A percentile compares a stretch with the other conserved stretches of the same genome.
phyloP scores from a whole-genome alignment of 768 basidiomycete species.

The Auricularia sp. region DNA sequence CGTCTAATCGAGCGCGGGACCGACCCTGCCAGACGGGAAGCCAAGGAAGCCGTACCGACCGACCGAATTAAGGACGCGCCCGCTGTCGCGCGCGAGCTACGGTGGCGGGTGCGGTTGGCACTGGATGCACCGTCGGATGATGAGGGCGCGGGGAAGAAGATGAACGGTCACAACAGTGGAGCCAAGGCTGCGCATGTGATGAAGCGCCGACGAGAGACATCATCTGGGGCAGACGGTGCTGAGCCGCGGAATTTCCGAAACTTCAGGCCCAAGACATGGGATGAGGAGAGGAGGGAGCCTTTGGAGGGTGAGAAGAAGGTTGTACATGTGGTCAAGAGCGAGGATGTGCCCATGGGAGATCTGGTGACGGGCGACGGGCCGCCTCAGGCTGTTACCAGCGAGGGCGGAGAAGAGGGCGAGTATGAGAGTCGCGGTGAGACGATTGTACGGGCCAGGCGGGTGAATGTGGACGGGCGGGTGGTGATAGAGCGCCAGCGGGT shows the following conservation, averaged over 20 bases:
- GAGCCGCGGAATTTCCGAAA: conserved; percentile 40
- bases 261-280: conserved; percentile 64
- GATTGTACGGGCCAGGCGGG: not conserved
- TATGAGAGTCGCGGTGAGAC: conserved; percentile 19
- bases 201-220: conserved; percentile 10
- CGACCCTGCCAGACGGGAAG: conserved; percentile 65
- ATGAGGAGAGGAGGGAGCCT: conserved; percentile 35
- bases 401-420: conserved; percentile 43
- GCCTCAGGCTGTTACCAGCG: not conserved
- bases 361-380: not conserved
- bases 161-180: conserved; percentile 19
- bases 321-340: conserved; percentile 18
- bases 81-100: conserved; percentile 71
- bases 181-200: conserved; percentile 15
- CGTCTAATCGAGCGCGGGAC: conserved; percentile 60
- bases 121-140: conserved; percentile 59
- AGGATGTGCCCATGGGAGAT: not conserved
- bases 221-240: conserved; percentile 12
- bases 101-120: conserved; percentile 68
- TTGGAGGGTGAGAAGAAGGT: conserved; percentile 32
- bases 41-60: conserved; percentile 68
- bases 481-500: conserved; percentile 54
- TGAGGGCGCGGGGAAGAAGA: conserved; percentile 33
- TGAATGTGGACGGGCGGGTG: not conserved
- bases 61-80: conserved; percentile 78